Base-by-base conservation (phyloP, 2,329 filamentous ascomycete genomes). In the Penicillium sp. region DNA sequence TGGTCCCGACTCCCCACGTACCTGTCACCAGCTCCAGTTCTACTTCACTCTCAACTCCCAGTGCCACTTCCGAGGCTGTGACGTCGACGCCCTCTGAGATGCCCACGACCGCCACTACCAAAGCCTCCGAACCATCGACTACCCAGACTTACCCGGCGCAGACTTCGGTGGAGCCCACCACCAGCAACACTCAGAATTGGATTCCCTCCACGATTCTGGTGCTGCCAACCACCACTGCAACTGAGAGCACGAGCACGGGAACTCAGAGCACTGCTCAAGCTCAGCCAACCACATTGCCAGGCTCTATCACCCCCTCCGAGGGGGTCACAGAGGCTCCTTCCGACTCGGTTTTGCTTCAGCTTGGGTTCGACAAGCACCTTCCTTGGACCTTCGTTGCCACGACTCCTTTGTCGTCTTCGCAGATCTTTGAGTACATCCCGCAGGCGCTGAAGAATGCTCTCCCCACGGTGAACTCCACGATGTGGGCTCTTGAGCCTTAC, bases 331-430 rank as follows among this genome's bases (percentile, higher is more conserved):
- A 71, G 4, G 67, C 76, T 13, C 86, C 88, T 0, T 70, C 76
- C 3, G 86, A 87, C 57, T 82, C 80, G 1, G 82, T 81, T 4
- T 70, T 87, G 58, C 84, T 95, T 57, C 89, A 95, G 65, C 78
- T 97, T 53, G 93, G 87, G 32, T 96, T 97, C 77, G 74, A 81
- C 45, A 85, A 83, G 62, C 79, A 81, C 1, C 78, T 95, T 58
- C 91, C 94, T 72, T 98, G 93, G 68, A 73, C 79, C 7, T 95
- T 94, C 64, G 86, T 97, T 27, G 83, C 85, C 9, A 75, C 74
- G 24, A 82, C 85, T 53, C 76, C 82, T 11, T 77, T 84, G 54
- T 86, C 90, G 13, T 86, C 88, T 4, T 82, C 82, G 35, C 91
- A 97, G 69, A 88, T 98, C 61, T 95, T 96, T 73, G 72, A 80